Evolutionary conservation across 192 early-diverging fungal species (phyloP), one percentile per base, ranked within the genome.

Genomic region (Mortierella claussenii): DNA sequence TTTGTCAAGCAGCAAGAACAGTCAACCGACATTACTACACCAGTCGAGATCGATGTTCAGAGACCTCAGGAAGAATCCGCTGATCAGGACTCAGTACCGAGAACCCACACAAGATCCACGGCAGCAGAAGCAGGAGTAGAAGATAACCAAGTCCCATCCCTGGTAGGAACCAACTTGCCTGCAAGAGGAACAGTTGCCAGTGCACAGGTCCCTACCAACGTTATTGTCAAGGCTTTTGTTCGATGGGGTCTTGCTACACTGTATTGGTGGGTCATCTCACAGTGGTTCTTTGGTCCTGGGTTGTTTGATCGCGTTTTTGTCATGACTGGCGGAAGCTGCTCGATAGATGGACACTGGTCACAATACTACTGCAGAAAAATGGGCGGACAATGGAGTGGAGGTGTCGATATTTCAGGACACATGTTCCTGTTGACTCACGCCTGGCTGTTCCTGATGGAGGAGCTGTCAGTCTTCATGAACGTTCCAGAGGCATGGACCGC

Each of bases 391-490:
- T 96, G 93, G 94, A 34, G 52, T 13, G 89, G 88, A 52, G 95
- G 94, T 5, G 87, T 95, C 66, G 96, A 97, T 85, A 79, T 96
- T 21, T 92, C 90, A 0, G 96, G 96, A 26, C 96, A 97, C 79
- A 94, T 93, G 69, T 89, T 97, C 49, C 69, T 94, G 69, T 70
- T 94, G 60, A 83, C 90, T 3, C 93, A 94, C 78, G 83, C 91
- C 51, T 91, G 82, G 21, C 79, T 95, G 46, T 87, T 93, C 63
- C 68, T 94, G 45, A 81, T 79, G 81, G 91, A 93, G 58, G 92
- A 93, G 59, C 65, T 90, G 5, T 78, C 68, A 0, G 73, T 81
- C 44, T 57, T 76, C 21, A 62, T 82, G 53, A 82, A 80, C 37
- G 42, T 59, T 4, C 59, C 60, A 18, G 34, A 68, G 20, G 52